Evolutionary conservation across 345 rosid species (phyloP), one percentile per base, ranked within the genome.

Genomic region (Populus euphratica): DNA sequence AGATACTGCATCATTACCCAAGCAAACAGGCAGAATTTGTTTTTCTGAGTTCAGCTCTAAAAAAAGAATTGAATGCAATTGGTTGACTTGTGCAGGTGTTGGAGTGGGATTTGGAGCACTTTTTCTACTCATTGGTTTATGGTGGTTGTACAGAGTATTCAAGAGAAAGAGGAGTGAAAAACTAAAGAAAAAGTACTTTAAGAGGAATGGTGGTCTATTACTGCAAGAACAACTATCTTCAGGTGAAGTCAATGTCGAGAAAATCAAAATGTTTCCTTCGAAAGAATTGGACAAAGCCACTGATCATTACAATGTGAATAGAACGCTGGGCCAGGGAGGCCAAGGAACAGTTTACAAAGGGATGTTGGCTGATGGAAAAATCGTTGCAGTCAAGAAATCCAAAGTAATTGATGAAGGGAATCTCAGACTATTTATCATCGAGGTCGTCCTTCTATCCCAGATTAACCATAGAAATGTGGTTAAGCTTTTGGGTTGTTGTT

Each of bases 151-250:
- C 38, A 74, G 41, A 63, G 12, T 64, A 16, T 33, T 62, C 36
- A 41, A 41, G 44, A 41, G 44, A 41, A 41, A 10, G 44, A 41
- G 44, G 44, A 0, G 44, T 41, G 44, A 63, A 3, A 47, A 47
- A 47, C 50, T 47, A 12, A 3, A 47, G 50, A 47, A 47, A 14
- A 14, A 47, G 17, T 47, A 47, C 50, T 47, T 47, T 47, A 47
- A 73, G 25, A 61, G 33, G 43, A 73, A 73, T 39, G 75, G 75
- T 16, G 75, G 75, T 27, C 23, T 72, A 3, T 27, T 72, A 13
- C 27, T 72, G 1, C 63, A 72, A 52, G 14, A 72, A 29, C 75
- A 72, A 50, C 36, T 72, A 29, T 47, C 63, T 31, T 49, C 39
- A n/a, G 64, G 39, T 14, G 44, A 41, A 41, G 44, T 41, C 44